phyloP scores from a whole-genome alignment of 441 rosid genomes.

The Erodium chrysanthum region DNA sequence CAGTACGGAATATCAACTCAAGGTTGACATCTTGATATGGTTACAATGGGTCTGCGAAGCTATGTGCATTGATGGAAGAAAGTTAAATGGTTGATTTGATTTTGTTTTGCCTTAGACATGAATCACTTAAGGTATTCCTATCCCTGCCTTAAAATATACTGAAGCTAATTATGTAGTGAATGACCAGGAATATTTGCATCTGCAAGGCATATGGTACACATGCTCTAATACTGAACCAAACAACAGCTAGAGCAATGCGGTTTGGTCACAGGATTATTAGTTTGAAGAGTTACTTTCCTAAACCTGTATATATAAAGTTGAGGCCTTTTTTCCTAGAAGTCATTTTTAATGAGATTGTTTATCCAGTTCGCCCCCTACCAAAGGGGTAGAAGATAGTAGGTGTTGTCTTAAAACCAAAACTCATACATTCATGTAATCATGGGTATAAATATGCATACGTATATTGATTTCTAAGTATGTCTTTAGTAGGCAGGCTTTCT shows the following conservation, averaged over 20 bases:
- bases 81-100: background rate
- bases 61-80: background rate
- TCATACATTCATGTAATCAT: background rate
- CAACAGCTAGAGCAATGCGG: background rate
- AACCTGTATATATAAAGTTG: background rate
- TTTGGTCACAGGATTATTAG: constrained; percentile 1
- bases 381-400: background rate
- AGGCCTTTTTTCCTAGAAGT: background rate
- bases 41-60: background rate
- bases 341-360: background rate
- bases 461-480: background rate
- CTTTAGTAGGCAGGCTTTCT: background rate
- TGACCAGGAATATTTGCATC: background rate
- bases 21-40: background rate
- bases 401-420: background rate
- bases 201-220: constrained; percentile 1
- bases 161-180: background rate
- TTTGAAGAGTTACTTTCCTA: background rate
- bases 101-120: constrained; percentile 1
- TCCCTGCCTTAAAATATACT: background rate
- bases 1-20: background rate
- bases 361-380: background rate
- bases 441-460: background rate
- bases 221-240: background rate
- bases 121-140: background rate